These are phyloP conservation scores for Salix viminalis DNA, from an alignment of 345 rosid species.

Conservation along the genomic window DNA sequence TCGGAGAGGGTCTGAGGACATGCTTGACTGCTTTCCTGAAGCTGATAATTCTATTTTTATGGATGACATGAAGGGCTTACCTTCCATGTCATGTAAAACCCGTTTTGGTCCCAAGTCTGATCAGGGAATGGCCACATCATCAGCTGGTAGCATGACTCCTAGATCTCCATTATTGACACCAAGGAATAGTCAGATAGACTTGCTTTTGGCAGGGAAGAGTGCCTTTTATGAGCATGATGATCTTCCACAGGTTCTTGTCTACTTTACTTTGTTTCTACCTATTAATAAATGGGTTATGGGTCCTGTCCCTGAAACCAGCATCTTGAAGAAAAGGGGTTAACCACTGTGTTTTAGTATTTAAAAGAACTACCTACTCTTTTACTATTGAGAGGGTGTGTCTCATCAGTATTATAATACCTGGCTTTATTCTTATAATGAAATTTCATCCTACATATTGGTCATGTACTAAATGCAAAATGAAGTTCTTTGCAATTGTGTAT, in stretches of 20 bases:
- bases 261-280: background rate
- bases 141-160: constrained; percentile 99
- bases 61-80: constrained; percentile 92
- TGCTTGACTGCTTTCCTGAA: constrained; percentile 95
- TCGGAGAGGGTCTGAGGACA: constrained; percentile 95
- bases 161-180: constrained; percentile 95
- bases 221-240: constrained; percentile 78
- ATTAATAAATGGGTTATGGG: background rate
- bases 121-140: constrained; percentile 95
- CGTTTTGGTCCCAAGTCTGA: constrained; percentile 97
- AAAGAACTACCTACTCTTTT: background rate
- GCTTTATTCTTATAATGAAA: background rate
- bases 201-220: constrained; percentile 80
- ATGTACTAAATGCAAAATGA: background rate
- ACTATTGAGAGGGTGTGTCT: background rate
- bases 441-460: background rate
- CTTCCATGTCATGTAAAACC: constrained; percentile 89
- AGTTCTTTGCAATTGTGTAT: background rate
- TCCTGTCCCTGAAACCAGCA: background rate
- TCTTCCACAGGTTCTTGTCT: constrained; percentile 64
- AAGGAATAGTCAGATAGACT: constrained; percentile 80
- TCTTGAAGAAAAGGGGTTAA: background rate
- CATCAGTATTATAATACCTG: background rate
- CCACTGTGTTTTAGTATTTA: background rate
- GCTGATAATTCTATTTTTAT: constrained; percentile 64